Evolutionary conservation across 306 rosid species (phyloP), one percentile per base, ranked within the genome.

Genomic region (Cicer pinnatifidum): DNA sequence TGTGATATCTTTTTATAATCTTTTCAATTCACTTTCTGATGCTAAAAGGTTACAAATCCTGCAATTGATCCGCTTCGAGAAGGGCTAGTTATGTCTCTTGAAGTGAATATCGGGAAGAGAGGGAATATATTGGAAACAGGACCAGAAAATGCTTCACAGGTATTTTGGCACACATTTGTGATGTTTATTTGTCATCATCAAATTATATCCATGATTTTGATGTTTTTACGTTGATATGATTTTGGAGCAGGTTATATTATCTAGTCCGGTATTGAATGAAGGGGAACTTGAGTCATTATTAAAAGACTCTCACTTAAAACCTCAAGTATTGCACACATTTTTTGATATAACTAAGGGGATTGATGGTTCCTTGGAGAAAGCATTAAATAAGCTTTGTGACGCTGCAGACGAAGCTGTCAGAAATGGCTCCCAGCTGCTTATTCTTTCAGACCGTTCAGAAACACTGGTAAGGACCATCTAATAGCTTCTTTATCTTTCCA

Each of bases 331-430:
- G 66, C 96, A 86, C 48, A 88, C 90, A 59, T 91, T 94, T 85
- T 89, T 88, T 69, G 96, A 94, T 69, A 94, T 94, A 76, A 88
- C 81, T 56, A 94, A 89, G 86, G 98, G 99, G 45, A 68, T 94
- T 77, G 97, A 94, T 23, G 95, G 99, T 84, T 94, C 99, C 78
- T 57, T 94, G 88, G 92, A 87, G 81, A 94, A 86, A 73, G 92
- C 80, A 37, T 75, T 94, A 54, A 62, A 73, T 78, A 86, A 73
- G 76, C 99, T 94, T 82, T 94, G 99, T 69, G 97, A 91, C 78
- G 96, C 97, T 83, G 99, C 99, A 77, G 99, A 94, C 84, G 99
- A 88, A 85, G 99, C 99, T 82, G 97, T 94, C 68, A 89, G 93
- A 82, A 94, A 89, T 85, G 97, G 99, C 75, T 91, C 93, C 69